A percentile compares a stretch with the other conserved stretches of the same genome.
Evolutionary conservation across 2,329 filamentous ascomycete species (phyloP).

Genomic region (Fusarium verticillioides): DNA sequence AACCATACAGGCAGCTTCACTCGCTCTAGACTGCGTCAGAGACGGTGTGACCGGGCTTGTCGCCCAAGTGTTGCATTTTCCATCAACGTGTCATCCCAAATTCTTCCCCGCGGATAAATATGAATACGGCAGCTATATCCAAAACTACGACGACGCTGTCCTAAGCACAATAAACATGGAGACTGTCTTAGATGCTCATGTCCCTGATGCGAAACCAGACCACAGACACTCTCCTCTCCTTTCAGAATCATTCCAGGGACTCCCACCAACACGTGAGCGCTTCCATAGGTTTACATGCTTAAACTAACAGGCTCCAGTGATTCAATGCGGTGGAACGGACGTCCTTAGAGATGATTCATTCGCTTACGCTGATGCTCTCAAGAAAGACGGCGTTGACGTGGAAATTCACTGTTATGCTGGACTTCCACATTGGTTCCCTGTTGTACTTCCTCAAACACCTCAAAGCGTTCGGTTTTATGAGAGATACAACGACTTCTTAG

Average conservation of each 20-base stretch:
- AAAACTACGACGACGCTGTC: conserved; percentile 28
- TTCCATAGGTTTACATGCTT: fast-evolving
- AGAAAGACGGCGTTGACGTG: conserved; percentile 18
- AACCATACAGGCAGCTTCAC: conserved; percentile 23
- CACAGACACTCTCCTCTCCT: conserved; percentile 39
- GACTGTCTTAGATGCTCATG: conserved; percentile 16
- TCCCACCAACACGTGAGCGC: conserved; percentile 35
- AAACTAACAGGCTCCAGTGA: neutral
- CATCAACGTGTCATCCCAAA: conserved; percentile 38
- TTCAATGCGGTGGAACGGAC: conserved; percentile 37
- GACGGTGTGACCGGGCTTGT: conserved; percentile 30
- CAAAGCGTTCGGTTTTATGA: conserved; percentile 15
- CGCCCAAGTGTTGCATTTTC: conserved; percentile 39
- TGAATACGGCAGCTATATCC: conserved; percentile 39
- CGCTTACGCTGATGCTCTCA: conserved; percentile 35
- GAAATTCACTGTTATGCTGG: conserved; percentile 34
- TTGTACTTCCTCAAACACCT: neutral
- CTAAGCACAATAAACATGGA: conserved; percentile 23
- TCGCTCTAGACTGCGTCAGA: conserved; percentile 19
- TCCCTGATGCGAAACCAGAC: conserved; percentile 14
- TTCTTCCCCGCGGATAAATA: conserved; percentile 36
- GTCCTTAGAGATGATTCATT: conserved; percentile 35
- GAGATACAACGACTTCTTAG: conserved; percentile 15
- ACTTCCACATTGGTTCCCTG: conserved; percentile 39
- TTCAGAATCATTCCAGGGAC: conserved; percentile 10